phyloP scores from a whole-genome alignment of 2,329 filamentous ascomycete species.

The Aspergillus carbonarius region DNA sequence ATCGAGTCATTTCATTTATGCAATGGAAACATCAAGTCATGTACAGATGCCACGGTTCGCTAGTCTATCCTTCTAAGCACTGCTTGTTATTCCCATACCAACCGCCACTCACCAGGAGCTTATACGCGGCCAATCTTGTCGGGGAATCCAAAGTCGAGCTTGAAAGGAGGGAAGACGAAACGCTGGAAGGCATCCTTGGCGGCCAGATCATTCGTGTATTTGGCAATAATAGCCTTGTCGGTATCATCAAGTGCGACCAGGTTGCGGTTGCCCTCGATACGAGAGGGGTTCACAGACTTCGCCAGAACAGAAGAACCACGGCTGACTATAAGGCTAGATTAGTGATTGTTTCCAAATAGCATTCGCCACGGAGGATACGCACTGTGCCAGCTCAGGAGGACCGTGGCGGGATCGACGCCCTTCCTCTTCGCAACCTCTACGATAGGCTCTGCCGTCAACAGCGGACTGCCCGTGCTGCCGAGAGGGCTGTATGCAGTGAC shows the following conservation, averaged over 20 bases:
- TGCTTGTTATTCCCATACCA: neutral
- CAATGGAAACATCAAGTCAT: slow-evolving; percentile 5
- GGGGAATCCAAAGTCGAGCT: slow-evolving; percentile 69
- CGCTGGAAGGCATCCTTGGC: slow-evolving; percentile 36
- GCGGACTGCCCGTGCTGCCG: slow-evolving; percentile 44
- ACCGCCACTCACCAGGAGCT: neutral
- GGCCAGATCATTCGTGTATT: slow-evolving; percentile 36
- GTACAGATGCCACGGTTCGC: neutral
- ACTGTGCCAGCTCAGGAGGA: slow-evolving; percentile 48
- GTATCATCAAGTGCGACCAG: slow-evolving; percentile 39
- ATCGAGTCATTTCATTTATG: neutral
- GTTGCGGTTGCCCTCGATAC: slow-evolving; percentile 43
- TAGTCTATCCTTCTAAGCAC: neutral
- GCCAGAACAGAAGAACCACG: slow-evolving; percentile 44
- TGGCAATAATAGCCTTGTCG: slow-evolving; percentile 39
- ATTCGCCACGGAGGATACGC: slow-evolving; percentile 15
- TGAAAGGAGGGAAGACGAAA: slow-evolving; percentile 69
- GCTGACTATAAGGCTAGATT: slow-evolving; percentile 26
- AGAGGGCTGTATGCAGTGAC: slow-evolving; percentile 53
- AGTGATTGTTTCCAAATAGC: neutral
- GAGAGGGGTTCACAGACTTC: slow-evolving; percentile 42
- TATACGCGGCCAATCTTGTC: slow-evolving; percentile 51
- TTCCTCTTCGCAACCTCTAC: slow-evolving; percentile 43
- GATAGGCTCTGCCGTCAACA: slow-evolving; percentile 44
- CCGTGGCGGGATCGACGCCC: slow-evolving; percentile 38